These are phyloP conservation scores for Neonectria punicea DNA, from an alignment of 2,329 filamentous ascomycete genomes.

Conservation along the genomic window DNA sequence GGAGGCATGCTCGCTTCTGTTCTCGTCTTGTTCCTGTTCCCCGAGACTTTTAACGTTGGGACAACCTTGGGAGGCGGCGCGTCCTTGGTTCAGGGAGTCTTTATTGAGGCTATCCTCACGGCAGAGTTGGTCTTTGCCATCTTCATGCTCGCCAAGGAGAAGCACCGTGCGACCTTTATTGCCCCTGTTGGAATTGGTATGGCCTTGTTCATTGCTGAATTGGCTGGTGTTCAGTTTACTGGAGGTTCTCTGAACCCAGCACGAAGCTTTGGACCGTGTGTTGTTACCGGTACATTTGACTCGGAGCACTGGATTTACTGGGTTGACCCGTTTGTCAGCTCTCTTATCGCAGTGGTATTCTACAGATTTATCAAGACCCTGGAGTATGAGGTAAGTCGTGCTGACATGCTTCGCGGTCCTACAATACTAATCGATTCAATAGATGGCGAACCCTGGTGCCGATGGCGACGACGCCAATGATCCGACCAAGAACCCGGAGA, in stretches of 20 bases:
- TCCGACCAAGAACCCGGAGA: constrained; percentile 56
- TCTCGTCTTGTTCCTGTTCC: constrained; percentile 55
- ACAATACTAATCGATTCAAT: neutral
- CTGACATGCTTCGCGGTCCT: no score
- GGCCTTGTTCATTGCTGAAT: constrained; percentile 56
- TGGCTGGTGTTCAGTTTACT: constrained; percentile 60
- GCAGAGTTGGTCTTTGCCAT: constrained; percentile 60
- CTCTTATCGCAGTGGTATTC: constrained; percentile 50
- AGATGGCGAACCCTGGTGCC: constrained; percentile 59
- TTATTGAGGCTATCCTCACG: constrained; percentile 61
- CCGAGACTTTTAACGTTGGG: constrained; percentile 54
- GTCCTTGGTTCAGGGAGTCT: constrained; percentile 56
- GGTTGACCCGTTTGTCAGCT: constrained; percentile 49
- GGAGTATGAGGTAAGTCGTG: constrained; percentile 48
- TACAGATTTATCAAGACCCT: constrained; percentile 55
- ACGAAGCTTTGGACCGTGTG: constrained; percentile 58
- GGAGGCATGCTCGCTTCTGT: constrained; percentile 57
- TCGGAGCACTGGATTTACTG: constrained; percentile 61
- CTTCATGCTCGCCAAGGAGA: constrained; percentile 63
- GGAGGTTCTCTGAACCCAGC: constrained; percentile 60
- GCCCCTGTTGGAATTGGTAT: constrained; percentile 60
- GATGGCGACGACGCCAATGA: constrained; percentile 57
- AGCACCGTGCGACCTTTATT: constrained; percentile 59
- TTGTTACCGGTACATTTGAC: constrained; percentile 54
- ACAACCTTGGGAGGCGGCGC: constrained; percentile 54